A percentile compares a stretch with the other conserved stretches of the same genome.
Evolutionary conservation across 331 rosid genomes (phyloP).

Genomic region (Malus hybrid): DNA sequence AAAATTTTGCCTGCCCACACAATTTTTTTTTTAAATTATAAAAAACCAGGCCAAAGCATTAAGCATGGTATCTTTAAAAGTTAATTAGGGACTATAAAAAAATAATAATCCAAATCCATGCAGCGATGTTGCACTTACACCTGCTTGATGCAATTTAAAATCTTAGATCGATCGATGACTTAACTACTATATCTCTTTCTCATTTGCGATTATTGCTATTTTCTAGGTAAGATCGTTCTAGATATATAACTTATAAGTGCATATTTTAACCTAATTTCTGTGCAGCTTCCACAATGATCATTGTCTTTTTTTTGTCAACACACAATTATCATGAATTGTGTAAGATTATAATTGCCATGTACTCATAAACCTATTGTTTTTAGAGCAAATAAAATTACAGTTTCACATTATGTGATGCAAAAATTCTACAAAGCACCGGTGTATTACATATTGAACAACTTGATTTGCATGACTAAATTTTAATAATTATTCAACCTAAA

Average conservation of each 20-base stretch:
- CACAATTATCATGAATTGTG: no score
- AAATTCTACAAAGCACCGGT: no score
- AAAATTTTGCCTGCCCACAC: background rate
- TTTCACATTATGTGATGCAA: no score
- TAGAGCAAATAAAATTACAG: no score
- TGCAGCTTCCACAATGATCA: background rate
- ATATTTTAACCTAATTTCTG: background rate
- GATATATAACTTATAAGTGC: background rate
- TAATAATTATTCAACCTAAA: no score
- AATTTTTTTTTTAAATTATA: background rate
- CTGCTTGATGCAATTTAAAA: background rate
- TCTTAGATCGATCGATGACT: conserved; percentile 4
- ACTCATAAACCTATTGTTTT: no score
- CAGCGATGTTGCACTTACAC: background rate
- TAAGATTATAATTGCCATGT: no score
- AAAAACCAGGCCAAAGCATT: background rate
- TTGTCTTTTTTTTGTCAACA: background rate
- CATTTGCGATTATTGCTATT: background rate
- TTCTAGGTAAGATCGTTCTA: background rate
- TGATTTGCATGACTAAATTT: no score
- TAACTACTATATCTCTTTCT: background rate
- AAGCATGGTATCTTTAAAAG: background rate
- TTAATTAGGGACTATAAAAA: background rate
- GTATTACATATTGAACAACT: no score
- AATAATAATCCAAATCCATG: background rate